Conservation (phyloP, 345 rosid species). For the Hibiscus mutabilis region DNA sequence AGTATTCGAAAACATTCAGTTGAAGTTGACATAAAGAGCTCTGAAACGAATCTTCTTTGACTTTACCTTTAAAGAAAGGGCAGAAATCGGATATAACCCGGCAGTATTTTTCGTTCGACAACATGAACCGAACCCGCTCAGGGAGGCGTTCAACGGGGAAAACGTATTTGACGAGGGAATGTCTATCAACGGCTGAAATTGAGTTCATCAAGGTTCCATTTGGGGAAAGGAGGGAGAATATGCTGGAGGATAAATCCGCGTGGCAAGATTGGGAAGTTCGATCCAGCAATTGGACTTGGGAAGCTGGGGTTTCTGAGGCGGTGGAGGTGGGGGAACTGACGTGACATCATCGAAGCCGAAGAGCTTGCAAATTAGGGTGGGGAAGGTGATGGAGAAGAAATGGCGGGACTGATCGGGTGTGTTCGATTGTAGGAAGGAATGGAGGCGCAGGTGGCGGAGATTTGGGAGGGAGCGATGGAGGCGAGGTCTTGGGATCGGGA, state of each 20-base stretch:
- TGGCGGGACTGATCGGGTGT: constrained; percentile 82
- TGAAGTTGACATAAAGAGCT: constrained; percentile 55
- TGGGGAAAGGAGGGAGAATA: constrained; percentile 56
- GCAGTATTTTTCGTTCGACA: constrained; percentile 43
- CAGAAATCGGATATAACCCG: constrained; percentile 42
- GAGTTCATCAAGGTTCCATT: constrained; percentile 49
- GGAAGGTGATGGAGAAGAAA: constrained; percentile 86
- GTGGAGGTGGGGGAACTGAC: constrained; percentile 14
- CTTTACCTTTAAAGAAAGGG: constrained; percentile 55
- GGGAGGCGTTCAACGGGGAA: constrained; percentile 83
- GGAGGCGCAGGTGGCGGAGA: constrained; percentile 57
- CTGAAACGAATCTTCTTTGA: constrained; percentile 45
- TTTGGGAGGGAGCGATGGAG: constrained; percentile 50
- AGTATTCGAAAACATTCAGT: constrained; percentile 73
- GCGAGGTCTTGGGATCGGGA: constrained; percentile 65
- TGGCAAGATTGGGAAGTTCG: constrained; percentile 46
- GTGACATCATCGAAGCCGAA: constrained; percentile 68
- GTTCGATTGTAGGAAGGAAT: constrained; percentile 53
- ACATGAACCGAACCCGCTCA: constrained; percentile 55
- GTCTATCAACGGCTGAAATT: constrained; percentile 64
- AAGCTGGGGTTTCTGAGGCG: constrained; percentile 10
- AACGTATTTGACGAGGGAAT: constrained; percentile 63
- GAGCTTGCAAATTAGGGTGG: constrained; percentile 67
- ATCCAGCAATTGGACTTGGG: constrained; percentile 44
- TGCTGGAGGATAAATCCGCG: constrained; percentile 35